Conservation (phyloP, 306 rosid species). For the Cucurbita ficifolia region DNA sequence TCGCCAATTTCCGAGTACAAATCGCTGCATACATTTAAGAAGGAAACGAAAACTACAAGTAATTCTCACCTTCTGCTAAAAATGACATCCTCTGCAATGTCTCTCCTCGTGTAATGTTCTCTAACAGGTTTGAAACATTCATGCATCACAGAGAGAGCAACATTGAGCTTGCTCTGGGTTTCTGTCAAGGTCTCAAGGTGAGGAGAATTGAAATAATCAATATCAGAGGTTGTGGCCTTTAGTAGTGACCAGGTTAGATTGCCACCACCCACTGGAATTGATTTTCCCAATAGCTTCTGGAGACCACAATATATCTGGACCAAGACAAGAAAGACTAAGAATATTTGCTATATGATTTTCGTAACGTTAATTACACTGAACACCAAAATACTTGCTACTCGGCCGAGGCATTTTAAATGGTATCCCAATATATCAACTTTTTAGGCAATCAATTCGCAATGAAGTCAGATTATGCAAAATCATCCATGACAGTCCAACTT, state of each 20-base stretch:
- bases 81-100: conserved; percentile 56
- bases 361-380: background rate
- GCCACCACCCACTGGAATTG: conserved; percentile 30
- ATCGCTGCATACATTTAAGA: background rate
- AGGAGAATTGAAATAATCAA: conserved; percentile 3
- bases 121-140: conserved; percentile 80
- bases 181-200: conserved; percentile 24
- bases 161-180: conserved; percentile 49
- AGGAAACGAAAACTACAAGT: background rate
- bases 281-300: conserved; percentile 31
- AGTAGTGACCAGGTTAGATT: conserved; percentile 64
- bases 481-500: background rate
- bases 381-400: background rate
- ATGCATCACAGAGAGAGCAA: conserved; percentile 71
- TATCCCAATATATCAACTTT: too few relatives aligned
- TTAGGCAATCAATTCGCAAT: too few relatives aligned
- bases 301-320: conserved; percentile 49
- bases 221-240: conserved; percentile 25
- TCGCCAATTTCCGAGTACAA: background rate
- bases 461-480: too few relatives aligned
- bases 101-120: conserved; percentile 40
- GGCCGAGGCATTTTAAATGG: too few relatives aligned
- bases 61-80: conserved; percentile 64
- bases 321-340: background rate
- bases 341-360: background rate